These are phyloP conservation scores for Astrothelium subdiscretum DNA, from an alignment of 495 filamentous ascomycete species.

Conservation along the genomic window DNA sequence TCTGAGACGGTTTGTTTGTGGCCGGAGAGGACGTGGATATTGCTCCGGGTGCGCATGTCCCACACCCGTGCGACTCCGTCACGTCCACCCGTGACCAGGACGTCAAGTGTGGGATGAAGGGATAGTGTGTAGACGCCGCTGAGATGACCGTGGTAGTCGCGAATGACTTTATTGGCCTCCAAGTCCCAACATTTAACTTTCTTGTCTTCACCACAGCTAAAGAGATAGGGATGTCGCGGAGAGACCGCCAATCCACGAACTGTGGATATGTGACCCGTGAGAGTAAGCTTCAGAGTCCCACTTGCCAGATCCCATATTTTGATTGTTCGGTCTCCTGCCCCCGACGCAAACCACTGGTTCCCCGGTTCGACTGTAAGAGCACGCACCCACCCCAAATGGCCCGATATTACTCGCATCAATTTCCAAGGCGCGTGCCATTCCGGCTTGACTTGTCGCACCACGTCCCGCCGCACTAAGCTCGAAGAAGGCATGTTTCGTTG, in stretches of 20 bases:
- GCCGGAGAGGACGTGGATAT: constrained; percentile 80
- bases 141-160: constrained; percentile 95
- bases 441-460: constrained; percentile 62
- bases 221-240: constrained; percentile 90
- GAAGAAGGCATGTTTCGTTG: constrained; percentile 40
- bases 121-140: constrained; percentile 90
- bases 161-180: constrained; percentile 96
- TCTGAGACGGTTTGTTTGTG: constrained; percentile 84
- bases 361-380: constrained; percentile 83
- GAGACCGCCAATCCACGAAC: constrained; percentile 91
- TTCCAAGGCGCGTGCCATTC: constrained; percentile 98
- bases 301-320: constrained; percentile 97
- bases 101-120: constrained; percentile 86
- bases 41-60: constrained; percentile 95
- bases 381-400: constrained; percentile 93
- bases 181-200: constrained; percentile 99
- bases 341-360: constrained; percentile 96
- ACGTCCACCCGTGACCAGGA: constrained; percentile 87
- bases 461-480: constrained; percentile 55
- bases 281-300: constrained; percentile 67
- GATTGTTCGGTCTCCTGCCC: constrained; percentile 91
- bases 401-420: constrained; percentile 93
- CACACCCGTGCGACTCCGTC: constrained; percentile 92
- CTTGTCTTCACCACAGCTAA: constrained; percentile 97
- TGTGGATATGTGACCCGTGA: constrained; percentile 95